Percentiles rank a stretch among this genome's conserved stretches.
Conservation (phyloP, 805 yeast species). For the Barnettozyma botsteinii region DNA sequence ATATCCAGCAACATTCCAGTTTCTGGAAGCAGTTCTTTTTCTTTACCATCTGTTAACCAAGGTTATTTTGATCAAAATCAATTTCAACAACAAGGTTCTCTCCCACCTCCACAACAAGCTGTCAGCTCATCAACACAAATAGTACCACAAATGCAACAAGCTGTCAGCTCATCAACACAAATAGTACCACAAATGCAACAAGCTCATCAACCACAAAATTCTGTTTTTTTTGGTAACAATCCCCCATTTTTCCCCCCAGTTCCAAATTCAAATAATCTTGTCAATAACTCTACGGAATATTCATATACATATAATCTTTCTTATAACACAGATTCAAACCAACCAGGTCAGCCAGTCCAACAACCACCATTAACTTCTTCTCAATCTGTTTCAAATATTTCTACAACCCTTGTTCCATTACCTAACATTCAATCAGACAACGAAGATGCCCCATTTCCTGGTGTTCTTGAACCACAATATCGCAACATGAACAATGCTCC, state of each 20-base stretch:
- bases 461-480: conserved; percentile 16
- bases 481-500: conserved; percentile 1
- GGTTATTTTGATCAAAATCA: conserved; percentile 1
- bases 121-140: neutral
- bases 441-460: conserved; percentile 24
- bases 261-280: neutral
- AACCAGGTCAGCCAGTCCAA: neutral
- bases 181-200: too few species aligned
- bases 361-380: conserved; percentile 5
- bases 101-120: conserved; percentile 8
- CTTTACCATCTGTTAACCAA: conserved; percentile 12
- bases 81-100: conserved; percentile 3
- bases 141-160: conserved; percentile 6
- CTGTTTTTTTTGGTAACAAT: neutral
- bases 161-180: neutral
- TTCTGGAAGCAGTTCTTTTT: conserved; percentile 5
- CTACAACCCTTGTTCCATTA: neutral
- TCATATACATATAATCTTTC: neutral
- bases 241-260: neutral
- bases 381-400: conserved; percentile 8
- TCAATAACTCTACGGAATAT: neutral
- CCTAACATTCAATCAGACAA: neutral
- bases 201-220: too few species aligned
- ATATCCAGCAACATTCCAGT: neutral
- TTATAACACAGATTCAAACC: neutral